phyloP scores from a whole-genome alignment of 108 stramenopile genomes.

The Conticribra guillardii region DNA sequence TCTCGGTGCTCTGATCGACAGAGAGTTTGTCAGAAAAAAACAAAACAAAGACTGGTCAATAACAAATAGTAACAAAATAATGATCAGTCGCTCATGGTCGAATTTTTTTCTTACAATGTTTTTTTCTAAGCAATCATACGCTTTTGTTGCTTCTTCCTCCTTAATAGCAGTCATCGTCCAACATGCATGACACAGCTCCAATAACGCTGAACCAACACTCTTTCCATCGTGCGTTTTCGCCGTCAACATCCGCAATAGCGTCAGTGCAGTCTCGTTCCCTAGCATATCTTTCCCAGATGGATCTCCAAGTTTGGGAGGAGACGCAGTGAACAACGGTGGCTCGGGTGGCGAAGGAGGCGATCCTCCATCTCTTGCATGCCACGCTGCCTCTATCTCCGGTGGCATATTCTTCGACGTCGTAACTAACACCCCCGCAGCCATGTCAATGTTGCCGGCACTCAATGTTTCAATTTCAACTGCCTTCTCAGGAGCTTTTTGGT shows the following conservation, averaged over 20 bases:
- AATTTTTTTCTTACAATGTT: conserved; percentile 43
- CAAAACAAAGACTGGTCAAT: not conserved
- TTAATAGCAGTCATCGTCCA: conserved; percentile 82
- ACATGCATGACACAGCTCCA: conserved; percentile 74
- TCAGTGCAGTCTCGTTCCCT: conserved; percentile 70
- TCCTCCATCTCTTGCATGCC: conserved; percentile 83
- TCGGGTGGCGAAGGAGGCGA: conserved; percentile 68
- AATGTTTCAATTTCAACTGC: conserved; percentile 51
- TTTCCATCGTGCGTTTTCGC: conserved; percentile 49
- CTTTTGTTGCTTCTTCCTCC: conserved; percentile 62
- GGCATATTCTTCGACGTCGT: conserved; percentile 61
- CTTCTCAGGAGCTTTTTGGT: conserved; percentile 39
- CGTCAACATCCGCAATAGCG: conserved; percentile 58
- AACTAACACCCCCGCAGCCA: conserved; percentile 53
- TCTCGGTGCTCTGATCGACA: conserved; percentile 29
- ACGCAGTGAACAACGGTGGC: conserved; percentile 69
- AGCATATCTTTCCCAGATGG: conserved; percentile 83
- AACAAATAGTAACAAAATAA: not conserved
- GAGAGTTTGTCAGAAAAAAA: not conserved
- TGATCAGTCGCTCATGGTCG: not conserved
- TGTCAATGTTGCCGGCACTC: conserved; percentile 60
- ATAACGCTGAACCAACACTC: conserved; percentile 55
- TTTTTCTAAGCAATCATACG: conserved; percentile 55
- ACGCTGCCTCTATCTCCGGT: conserved; percentile 80
- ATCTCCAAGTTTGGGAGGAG: conserved; percentile 84